Base-by-base conservation (phyloP, 805 yeast genomes). In the Sugiyamaella chiloensis region DNA sequence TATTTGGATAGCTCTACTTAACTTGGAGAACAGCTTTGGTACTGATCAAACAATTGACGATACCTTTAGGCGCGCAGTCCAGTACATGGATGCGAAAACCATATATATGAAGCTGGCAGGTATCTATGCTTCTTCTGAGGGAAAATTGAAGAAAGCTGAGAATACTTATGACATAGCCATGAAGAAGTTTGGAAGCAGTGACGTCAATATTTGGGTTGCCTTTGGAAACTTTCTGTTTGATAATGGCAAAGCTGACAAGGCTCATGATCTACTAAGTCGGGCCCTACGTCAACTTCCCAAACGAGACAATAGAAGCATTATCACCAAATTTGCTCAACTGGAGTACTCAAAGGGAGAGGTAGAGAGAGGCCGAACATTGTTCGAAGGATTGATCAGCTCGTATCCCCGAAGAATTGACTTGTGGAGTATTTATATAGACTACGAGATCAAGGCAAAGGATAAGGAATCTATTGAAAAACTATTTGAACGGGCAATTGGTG, bases 381-480 rank as follows among this genome's bases (percentile, higher is more conserved):
- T 91, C 61, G 98, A 91, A 71, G 98, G 97, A 50, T 76, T 91
- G 54, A 67, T 91, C 46, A 79, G 91, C 20, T 93, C 90, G 62
- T 91, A 86, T 41, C 93, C 96, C 46, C 88, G 88, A 74, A 80
- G 95, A 69, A 79, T 87, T 52, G 99, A 91, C 66, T 67, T 91
- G 52, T 91, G 98, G 98, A 90, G 86, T 61, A 95, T 91, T 34
- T 91, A 89, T 67, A 78, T 91, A 55, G 99, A 91, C 66, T 95
- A 87, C 66, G 98, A 91, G 66, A 82, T 87, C 60, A 89, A 87
- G 67, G 62, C 67, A 24, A 78, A 57, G 7, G 84, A 81, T 44
- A 82, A 81, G 66, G 70, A 71, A 56, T 83, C 80, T 65, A 85
- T 81, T 30, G 91, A 83, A 61, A 85, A 79, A 16, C 71, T 91